Evolutionary conservation across 2,329 filamentous ascomycete genomes (phyloP).

Genomic region (Penicillium hesseltinei): DNA sequence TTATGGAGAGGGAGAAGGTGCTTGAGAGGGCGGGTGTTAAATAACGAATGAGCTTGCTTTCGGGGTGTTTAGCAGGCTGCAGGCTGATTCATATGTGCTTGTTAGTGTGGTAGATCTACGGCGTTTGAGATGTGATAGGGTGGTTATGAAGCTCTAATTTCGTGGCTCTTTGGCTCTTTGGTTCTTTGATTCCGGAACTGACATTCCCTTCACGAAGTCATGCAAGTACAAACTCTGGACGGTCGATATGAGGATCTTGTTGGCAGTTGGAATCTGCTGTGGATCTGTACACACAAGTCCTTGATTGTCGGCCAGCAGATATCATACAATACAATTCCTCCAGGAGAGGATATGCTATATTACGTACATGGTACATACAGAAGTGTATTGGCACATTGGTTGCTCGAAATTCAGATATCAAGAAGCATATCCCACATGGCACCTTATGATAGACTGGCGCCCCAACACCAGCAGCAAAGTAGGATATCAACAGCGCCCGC

Average conservation of each 20-base stretch:
- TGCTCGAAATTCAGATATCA: constrained; percentile 19
- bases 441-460: constrained; percentile 12
- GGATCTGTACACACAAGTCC: constrained; percentile 12
- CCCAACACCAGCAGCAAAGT: constrained; percentile 21
- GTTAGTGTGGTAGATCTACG: background rate
- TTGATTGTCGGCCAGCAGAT: constrained; percentile 6
- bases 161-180: background rate
- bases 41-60: constrained; percentile 22
- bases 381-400: constrained; percentile 7
- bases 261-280: background rate
- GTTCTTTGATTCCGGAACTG: background rate
- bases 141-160: background rate
- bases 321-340: constrained; percentile 17
- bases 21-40: constrained; percentile 61
- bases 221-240: constrained; percentile 1
- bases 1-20: constrained; percentile 86
- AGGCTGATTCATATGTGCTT: background rate
- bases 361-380: constrained; percentile 2
- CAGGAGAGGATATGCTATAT: constrained; percentile 18
- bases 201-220: constrained; percentile 6
- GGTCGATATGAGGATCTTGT: background rate
- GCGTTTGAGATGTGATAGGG: background rate
- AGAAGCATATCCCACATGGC: constrained; percentile 9
- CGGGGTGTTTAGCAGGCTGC: background rate
- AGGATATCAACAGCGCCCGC: constrained; percentile 4